Evolutionary conservation across 164 flowering plant species (phyloP), one percentile per base, ranked within the genome.

Genomic region (Magnolia officinalis): DNA sequence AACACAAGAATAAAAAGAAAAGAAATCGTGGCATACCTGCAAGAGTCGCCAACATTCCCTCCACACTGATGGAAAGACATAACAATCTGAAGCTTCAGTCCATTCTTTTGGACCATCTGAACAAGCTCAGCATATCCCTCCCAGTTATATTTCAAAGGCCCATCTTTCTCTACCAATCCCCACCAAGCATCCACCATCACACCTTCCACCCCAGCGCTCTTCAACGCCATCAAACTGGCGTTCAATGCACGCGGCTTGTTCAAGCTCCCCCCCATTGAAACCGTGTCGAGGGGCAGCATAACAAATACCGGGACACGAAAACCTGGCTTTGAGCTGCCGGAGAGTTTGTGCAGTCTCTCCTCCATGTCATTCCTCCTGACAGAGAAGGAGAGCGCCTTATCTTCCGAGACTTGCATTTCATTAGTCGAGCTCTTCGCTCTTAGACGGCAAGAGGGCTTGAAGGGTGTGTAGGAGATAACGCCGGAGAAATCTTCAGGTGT

Each of bases 101-200:
- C 97, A 78, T 89, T 91, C 78, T 70, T 88, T 70, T 91, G 85
- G 58, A 91, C 95, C 94, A 95, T 90, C 72, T 86, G 83, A 49
- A 93, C 84, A 72, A 92, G 93, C 83, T 95, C 95, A 26, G 83
- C 85, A 84, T 93, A 93, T 4, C 91, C 95, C 70, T 89, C 91
- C 97, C 98, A 93, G 70, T 95, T 92, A 75, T 92, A 95, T 79
- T 87, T 90, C 70, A 78, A 18, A 20, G 98, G 97, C 26, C 95
- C 96, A 71, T 91, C 94, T 82, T 91, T 91, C 88, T 95, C 98
- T 58, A 91, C 96, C 85, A 95, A 73, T 0, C 98, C 98, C 97
- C 97, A 93, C 98, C 98, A 95, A 21, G 87, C 95, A 81, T 95
- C 98, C 69, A 93, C 97, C 97, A 91, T 95, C 2, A 95, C 97